Evolutionary conservation across 352 stramenopile genomes (phyloP).

Genomic region (Globisporangium emineosum): DNA sequence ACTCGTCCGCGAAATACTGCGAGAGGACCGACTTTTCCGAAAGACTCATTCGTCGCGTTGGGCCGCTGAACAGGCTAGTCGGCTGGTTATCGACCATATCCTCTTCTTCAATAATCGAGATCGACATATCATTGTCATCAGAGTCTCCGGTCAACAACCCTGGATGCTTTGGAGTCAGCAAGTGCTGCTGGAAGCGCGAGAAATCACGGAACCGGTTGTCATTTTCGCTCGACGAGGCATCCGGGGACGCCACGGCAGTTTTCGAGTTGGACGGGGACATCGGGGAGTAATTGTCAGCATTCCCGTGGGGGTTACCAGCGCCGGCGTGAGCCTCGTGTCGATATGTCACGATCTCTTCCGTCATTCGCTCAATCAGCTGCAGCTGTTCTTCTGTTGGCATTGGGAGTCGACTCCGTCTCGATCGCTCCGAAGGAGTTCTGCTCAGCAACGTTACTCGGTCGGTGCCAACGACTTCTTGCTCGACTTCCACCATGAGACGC

Average conservation of each 20-base stretch:
- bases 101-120: slow-evolving; percentile 60
- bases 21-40: slow-evolving; percentile 78
- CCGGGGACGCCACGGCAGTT: slow-evolving; percentile 16
- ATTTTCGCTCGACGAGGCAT: slow-evolving; percentile 30
- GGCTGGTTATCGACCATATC: slow-evolving; percentile 63
- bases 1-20: slow-evolving; percentile 85
- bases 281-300: slow-evolving; percentile 29
- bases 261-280: slow-evolving; percentile 35
- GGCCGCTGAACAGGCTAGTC: slow-evolving; percentile 70
- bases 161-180: slow-evolving; percentile 68
- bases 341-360: slow-evolving; percentile 71
- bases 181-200: slow-evolving; percentile 83
- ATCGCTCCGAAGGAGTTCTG: slow-evolving; percentile 36
- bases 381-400: slow-evolving; percentile 82
- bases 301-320: slow-evolving; percentile 17
- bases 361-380: slow-evolving; percentile 75
- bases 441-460: slow-evolving; percentile 65
- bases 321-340: slow-evolving; percentile 45
- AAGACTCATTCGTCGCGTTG: slow-evolving; percentile 70
- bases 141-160: slow-evolving; percentile 40
- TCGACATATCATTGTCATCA: slow-evolving; percentile 36
- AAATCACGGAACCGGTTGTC: slow-evolving; percentile 83
- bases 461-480: slow-evolving; percentile 76
- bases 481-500: slow-evolving; percentile 82
- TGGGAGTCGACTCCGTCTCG: slow-evolving; percentile 64